phyloP scores from a whole-genome alignment of 352 stramenopile species.

The Pythium periplocum region DNA sequence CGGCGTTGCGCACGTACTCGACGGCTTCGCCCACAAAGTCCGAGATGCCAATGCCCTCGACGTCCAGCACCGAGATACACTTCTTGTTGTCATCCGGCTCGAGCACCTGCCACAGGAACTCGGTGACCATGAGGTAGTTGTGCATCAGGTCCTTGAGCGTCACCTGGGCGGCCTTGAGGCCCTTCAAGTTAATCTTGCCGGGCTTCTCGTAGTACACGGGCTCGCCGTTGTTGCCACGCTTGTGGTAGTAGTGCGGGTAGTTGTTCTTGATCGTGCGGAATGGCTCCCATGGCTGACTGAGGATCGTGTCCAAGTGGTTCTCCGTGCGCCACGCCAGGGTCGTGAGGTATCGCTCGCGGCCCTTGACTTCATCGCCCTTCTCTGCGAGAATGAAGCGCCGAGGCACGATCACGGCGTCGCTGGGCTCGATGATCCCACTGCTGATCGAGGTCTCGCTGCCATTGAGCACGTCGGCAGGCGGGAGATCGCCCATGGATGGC shows the following conservation, averaged over 20 bases:
- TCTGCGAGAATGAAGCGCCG: constrained; percentile 69
- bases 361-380: constrained; percentile 69
- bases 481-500: no score
- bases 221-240: constrained; percentile 69
- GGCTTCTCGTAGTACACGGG: constrained; percentile 87
- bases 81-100: constrained; percentile 83
- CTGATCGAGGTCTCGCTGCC: neutral
- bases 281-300: constrained; percentile 52
- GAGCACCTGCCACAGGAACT: constrained; percentile 83
- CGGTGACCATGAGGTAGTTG: constrained; percentile 83
- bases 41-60: constrained; percentile 77
- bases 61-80: constrained; percentile 81
- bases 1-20: constrained; percentile 77
- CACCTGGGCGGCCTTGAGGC: constrained; percentile 68
- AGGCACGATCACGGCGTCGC: constrained; percentile 34
- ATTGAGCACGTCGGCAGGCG: neutral
- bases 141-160: constrained; percentile 78
- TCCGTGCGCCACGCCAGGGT: constrained; percentile 77
- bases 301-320: constrained; percentile 76
- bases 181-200: constrained; percentile 84
- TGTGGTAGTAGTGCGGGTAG: constrained; percentile 90
- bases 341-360: constrained; percentile 56
- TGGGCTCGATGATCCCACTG: neutral
- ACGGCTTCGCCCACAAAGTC: constrained; percentile 85
- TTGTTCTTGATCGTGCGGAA: constrained; percentile 89